Conservation (phyloP, 129 eudicot species). For the Helianthus annuus region DNA sequence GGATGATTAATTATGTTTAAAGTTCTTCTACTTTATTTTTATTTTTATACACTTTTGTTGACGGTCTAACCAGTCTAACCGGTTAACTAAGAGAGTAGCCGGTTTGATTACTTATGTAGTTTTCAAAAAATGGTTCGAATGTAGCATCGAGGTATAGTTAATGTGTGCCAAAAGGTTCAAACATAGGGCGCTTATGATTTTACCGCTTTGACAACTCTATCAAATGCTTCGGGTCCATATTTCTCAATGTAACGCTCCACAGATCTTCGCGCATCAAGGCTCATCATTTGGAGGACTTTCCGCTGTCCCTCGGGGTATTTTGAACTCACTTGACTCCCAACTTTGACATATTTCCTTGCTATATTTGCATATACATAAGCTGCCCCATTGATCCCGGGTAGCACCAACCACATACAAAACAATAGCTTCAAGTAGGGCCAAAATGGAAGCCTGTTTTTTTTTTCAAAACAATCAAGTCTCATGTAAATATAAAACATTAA, state of each 20-base stretch:
- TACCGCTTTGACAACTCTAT: conserved; percentile 91
- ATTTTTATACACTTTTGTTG: too few species aligned
- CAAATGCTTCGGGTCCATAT: conserved; percentile 89
- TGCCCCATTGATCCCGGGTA: conserved; percentile 92
- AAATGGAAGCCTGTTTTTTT: conserved; percentile 72
- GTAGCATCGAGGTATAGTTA: background rate
- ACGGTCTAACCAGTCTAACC: background rate
- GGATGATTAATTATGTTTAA: background rate
- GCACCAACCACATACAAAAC: conserved; percentile 92
- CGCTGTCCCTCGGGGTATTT: conserved; percentile 71
- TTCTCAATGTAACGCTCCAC: conserved; percentile 84
- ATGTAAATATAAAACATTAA: conserved; percentile 1
- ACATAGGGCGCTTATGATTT: background rate
- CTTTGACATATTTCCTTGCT: conserved; percentile 70
- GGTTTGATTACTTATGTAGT: background rate
- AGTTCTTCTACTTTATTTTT: background rate
- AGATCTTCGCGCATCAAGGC: conserved; percentile 82
- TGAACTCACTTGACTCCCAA: conserved; percentile 63
- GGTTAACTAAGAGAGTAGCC: too few species aligned
- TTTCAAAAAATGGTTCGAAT: background rate
- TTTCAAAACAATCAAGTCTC: background rate
- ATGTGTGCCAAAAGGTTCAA: background rate
- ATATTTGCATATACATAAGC: conserved; percentile 78
- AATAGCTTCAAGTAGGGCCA: conserved; percentile 90
- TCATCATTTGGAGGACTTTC: conserved; percentile 95